phyloP scores from a whole-genome alignment of 176 grass and related monocot species.

The Bromus sterilis region DNA sequence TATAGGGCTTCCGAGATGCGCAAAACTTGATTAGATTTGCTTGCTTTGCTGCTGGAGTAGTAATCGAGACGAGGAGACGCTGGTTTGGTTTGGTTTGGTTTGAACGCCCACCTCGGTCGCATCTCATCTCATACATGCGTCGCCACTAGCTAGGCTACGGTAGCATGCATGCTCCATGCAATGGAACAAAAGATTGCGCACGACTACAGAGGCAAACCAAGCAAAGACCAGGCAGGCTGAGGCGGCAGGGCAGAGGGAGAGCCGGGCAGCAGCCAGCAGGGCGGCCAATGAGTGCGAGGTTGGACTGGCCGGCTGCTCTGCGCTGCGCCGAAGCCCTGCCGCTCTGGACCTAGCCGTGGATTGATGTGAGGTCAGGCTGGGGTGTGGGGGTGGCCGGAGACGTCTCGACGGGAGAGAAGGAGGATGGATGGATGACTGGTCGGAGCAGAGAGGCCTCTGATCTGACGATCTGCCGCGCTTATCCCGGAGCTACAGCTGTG shows the following conservation, averaged over 20 bases:
- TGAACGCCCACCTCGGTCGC: not conserved
- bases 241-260: no score
- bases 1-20: conserved; percentile 14
- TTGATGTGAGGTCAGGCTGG: not conserved
- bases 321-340: conserved; percentile 1
- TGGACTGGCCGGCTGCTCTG: not conserved
- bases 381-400: not conserved
- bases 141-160: not conserved
- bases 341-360: not conserved
- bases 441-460: not conserved
- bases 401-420: conserved; percentile 14
- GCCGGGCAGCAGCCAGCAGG: not conserved
- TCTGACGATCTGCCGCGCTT: conserved; percentile 13
- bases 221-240: not conserved
- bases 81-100: not conserved
- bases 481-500: conserved; percentile 16
- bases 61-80: not conserved
- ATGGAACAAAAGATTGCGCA: conserved; percentile 7
- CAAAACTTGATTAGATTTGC: conserved; percentile 5
- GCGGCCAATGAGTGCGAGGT: conserved; percentile 27
- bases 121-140: not conserved
- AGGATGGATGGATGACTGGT: conserved; percentile 14
- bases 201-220: not conserved
- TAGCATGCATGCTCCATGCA: not conserved
- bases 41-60: not conserved